These are phyloP conservation scores for Balansia obtecta DNA, from an alignment of 2,329 filamentous ascomycete species.

Conservation along the genomic window DNA sequence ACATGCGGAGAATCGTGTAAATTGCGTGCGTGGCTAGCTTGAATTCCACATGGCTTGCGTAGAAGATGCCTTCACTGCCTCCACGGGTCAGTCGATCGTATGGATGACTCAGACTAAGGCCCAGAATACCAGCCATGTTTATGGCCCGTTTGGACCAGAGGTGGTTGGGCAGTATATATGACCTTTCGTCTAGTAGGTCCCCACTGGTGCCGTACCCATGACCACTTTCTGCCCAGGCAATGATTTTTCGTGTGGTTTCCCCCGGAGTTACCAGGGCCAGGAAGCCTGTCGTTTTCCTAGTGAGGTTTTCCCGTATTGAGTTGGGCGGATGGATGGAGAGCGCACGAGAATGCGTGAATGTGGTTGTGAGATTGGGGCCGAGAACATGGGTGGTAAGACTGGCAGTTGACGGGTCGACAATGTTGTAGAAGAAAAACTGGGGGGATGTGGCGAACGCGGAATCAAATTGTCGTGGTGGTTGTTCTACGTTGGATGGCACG, in stretches of 20 bases:
- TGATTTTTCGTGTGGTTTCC: constrained; percentile 12
- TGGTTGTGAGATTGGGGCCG: constrained; percentile 19
- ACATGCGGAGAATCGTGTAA: constrained; percentile 15
- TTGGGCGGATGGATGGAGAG: neutral
- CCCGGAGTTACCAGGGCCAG: constrained; percentile 12
- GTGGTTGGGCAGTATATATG: constrained; percentile 16
- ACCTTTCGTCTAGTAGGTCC: constrained; percentile 16
- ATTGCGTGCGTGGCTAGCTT: constrained; percentile 25
- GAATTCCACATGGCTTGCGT: constrained; percentile 26
- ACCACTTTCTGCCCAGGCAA: constrained; percentile 22
- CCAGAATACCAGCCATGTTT: constrained; percentile 16
- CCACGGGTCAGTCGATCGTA: constrained; percentile 14
- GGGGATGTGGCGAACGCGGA: constrained; percentile 8
- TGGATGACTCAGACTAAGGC: constrained; percentile 15
- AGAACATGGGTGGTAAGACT: constrained; percentile 19
- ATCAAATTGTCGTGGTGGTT: constrained; percentile 10
- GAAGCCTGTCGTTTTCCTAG: constrained; percentile 21
- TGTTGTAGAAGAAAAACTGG: constrained; percentile 21
- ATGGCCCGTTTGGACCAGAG: constrained; percentile 21
- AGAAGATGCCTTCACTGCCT: constrained; percentile 14
- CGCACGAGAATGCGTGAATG: constrained; percentile 17
- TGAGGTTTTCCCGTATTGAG: constrained; percentile 8
- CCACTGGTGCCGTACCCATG: constrained; percentile 17
- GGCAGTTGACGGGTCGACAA: constrained; percentile 12
- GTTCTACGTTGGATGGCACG: neutral